These are phyloP conservation scores for Conoideocrella luteorostrata DNA, from an alignment of 2,329 filamentous ascomycete species.

Conservation along the genomic window DNA sequence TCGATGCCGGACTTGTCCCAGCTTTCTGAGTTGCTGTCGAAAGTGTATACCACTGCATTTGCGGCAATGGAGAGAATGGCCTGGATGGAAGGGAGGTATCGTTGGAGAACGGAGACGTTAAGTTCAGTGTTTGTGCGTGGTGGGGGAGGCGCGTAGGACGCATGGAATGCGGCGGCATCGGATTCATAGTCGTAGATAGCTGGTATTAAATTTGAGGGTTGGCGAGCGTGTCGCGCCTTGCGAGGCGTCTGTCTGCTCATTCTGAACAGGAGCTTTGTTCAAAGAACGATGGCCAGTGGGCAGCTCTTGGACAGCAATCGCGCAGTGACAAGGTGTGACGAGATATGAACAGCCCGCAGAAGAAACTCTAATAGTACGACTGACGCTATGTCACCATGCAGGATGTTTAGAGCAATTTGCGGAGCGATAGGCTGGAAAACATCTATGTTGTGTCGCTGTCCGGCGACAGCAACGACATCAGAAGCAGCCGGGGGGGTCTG, in stretches of 20 bases:
- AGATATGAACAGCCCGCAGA: too few species aligned
- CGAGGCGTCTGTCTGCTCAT: slow-evolving; percentile 41
- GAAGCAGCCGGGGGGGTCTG: too few species aligned
- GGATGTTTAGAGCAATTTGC: too few species aligned
- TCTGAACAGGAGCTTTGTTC: not conserved
- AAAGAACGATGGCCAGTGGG: not conserved
- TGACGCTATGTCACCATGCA: too few species aligned
- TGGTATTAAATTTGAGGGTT: slow-evolving; percentile 33
- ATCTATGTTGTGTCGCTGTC: too few species aligned
- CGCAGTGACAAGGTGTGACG: too few species aligned
- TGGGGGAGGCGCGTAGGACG: slow-evolving; percentile 35
- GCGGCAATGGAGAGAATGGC: slow-evolving; percentile 74
- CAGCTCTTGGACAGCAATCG: not conserved
- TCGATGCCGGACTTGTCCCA: slow-evolving; percentile 88
- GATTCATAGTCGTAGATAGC: slow-evolving; percentile 59
- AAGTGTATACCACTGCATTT: slow-evolving; percentile 81
- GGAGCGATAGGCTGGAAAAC: too few species aligned
- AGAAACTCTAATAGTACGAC: too few species aligned
- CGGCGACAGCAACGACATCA: too few species aligned
- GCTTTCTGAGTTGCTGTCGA: slow-evolving; percentile 53
- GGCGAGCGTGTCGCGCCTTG: slow-evolving; percentile 33
- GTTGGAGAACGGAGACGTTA: slow-evolving; percentile 76
- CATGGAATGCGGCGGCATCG: slow-evolving; percentile 44
- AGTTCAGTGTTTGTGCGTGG: slow-evolving; percentile 76
- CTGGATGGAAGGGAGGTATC: slow-evolving; percentile 69